Percentiles rank a stretch among this genome's conserved stretches.
These are phyloP conservation scores for Alternaria consortialis DNA, from an alignment of 2,329 filamentous ascomycete genomes.

Conservation along the genomic window DNA sequence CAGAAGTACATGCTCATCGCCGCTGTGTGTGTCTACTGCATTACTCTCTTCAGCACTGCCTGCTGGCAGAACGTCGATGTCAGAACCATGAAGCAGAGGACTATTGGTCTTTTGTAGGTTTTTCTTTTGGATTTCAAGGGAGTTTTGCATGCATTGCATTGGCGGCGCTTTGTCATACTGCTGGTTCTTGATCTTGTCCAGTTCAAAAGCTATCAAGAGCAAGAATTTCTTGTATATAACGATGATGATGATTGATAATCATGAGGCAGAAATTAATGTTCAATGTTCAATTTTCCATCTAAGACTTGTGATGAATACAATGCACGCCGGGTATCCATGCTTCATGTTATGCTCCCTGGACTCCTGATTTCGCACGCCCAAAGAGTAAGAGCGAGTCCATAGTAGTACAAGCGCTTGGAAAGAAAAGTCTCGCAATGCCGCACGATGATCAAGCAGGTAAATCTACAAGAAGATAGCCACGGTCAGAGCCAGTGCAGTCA, in stretches of 20 bases:
- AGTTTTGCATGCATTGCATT: background rate
- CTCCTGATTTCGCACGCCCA: background rate
- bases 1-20: constrained; percentile 52
- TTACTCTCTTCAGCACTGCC: constrained; percentile 34
- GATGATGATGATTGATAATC: background rate
- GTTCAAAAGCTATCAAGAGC: background rate
- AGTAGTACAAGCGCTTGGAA: background rate
- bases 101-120: constrained; percentile 40
- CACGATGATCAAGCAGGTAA: background rate
- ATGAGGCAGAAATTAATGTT: background rate
- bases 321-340: background rate
- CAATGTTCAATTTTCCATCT: background rate
- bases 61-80: constrained; percentile 45
- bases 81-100: constrained; percentile 45
- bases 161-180: background rate
- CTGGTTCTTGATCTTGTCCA: background rate
- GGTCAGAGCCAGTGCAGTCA: background rate
- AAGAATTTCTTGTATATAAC: background rate
- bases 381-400: background rate
- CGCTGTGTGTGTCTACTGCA: constrained; percentile 41
- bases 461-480: constrained; percentile 8
- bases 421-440: background rate
- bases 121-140: background rate
- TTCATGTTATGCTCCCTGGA: background rate
- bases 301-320: background rate